A percentile compares a stretch with the other conserved stretches of the same genome.
These are phyloP conservation scores for Lactarius tabidus DNA, from an alignment of 768 basidiomycete genomes.

Conservation along the genomic window DNA sequence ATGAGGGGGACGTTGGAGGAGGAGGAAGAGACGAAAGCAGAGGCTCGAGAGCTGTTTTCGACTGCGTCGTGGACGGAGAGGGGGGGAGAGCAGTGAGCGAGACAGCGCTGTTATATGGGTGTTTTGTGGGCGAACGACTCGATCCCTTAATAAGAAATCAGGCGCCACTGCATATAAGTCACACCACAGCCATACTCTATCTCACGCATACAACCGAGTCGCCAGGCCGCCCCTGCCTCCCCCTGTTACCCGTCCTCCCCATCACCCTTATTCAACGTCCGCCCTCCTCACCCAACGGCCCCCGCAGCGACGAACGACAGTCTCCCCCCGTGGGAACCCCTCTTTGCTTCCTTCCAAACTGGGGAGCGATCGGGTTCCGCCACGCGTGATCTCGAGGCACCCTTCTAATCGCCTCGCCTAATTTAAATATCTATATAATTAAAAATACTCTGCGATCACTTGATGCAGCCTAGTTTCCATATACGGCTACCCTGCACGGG, in stretches of 20 bases:
- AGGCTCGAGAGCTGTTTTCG: constrained; percentile 8
- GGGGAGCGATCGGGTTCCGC: not conserved
- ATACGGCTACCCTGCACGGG: not conserved
- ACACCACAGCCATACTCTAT: not conserved
- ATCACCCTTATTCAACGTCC: too few relatives aligned
- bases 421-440: too few relatives aligned
- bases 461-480: not conserved
- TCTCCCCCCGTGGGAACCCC: not conserved
- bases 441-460: too few relatives aligned
- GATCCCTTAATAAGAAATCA: not conserved
- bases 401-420: not conserved
- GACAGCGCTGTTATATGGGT: constrained; percentile 13
- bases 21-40: constrained; percentile 4
- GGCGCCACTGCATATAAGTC: not conserved
- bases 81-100: constrained; percentile 1
- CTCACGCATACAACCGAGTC: not conserved
- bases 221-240: not conserved
- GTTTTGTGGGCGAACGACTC: constrained; percentile 1
- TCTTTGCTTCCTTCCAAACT: not conserved
- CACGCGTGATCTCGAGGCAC: not conserved
- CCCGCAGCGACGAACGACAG: too few relatives aligned
- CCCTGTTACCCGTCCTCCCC: not conserved
- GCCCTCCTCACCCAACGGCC: too few relatives aligned
- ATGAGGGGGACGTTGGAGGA: not conserved
- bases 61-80: constrained; percentile 16